Base-by-base conservation (phyloP, 2,329 filamentous ascomycete genomes). In the Neopestalotiopsis sp. region DNA sequence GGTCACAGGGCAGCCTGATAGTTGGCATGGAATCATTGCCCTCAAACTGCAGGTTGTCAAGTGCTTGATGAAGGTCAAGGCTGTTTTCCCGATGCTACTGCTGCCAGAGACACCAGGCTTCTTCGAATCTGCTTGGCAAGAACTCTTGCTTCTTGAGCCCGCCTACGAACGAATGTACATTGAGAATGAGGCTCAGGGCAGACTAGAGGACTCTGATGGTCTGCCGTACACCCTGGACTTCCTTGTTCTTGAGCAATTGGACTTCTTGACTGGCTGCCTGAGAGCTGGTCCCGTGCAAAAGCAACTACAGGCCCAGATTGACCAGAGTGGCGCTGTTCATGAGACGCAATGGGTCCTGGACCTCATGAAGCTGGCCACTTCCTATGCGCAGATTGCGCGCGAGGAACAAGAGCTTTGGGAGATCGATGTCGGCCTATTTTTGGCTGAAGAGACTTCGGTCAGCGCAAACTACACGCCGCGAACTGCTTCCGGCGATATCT, bases 331-430 rank as follows among this genome's bases (percentile, higher is more conserved):
- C 64, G 85, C 85, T 34, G 88, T 89, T 2, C 86, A 89, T 68
- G 87, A 89, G 10, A 90, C 91, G 1, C 89, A 90, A 7, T 98
- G 95, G 95, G 87, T 98, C 73, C 87, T 92, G 42, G 93, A 97
- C 75, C 90, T 98, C 24, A 92, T 98, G 89, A 93, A 92, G 78
- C 87, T 98, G 72, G 89, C 94, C 10, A 90, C 94, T 24, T 90
- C 91, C 1, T 98, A 97, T 80, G 92, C 94, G 13, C 94, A 95
- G 73, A 97, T 99, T 74, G 95, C 93, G 1, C 91, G 90, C 34
- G 96, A 99, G 79, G 96, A 98, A 77, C 94, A 98, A 81, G 94
- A 93, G 7, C 83, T 99, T 10, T 99, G 96, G 96, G 94, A 98
- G 74, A 94, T 98, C 71, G 96, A 99, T 79, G 92, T 97, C 73